Evolutionary conservation across 2,329 filamentous ascomycete species (phyloP).

Genomic region (Onygenales sp.): DNA sequence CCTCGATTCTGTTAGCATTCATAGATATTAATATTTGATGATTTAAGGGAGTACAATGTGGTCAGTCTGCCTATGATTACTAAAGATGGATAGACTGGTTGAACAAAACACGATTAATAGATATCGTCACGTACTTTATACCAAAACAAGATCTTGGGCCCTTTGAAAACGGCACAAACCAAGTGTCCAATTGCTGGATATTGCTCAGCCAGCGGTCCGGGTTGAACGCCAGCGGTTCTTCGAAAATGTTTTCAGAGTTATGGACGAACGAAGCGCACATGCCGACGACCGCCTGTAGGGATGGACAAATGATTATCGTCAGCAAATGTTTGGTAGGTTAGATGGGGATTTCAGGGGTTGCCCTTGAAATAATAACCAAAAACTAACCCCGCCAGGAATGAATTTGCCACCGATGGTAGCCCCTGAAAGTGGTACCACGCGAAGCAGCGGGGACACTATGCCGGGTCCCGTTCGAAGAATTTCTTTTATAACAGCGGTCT

Average conservation of each 20-base stretch:
- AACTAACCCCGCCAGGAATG: slow-evolving; percentile 17
- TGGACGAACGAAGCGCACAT: slow-evolving; percentile 20
- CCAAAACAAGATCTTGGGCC: slow-evolving; percentile 34
- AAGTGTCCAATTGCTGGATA: slow-evolving; percentile 21
- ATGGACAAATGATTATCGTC: too few relatives aligned
- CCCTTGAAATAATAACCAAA: background rate
- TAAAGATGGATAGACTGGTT: background rate
- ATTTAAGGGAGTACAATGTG: background rate
- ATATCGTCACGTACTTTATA: slow-evolving; percentile 12
- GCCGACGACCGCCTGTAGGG: slow-evolving; percentile 17
- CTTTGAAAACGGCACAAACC: slow-evolving; percentile 35
- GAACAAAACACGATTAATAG: background rate
- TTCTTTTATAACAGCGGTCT: slow-evolving; percentile 32
- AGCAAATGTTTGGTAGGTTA: background rate
- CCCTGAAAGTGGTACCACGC: slow-evolving; percentile 18
- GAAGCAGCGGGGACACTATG: slow-evolving; percentile 19
- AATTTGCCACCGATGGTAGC: slow-evolving; percentile 12
- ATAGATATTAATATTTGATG: background rate
- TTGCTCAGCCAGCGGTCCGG: slow-evolving; percentile 34
- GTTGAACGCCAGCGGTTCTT: slow-evolving; percentile 23
- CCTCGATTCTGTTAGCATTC: too few relatives aligned
- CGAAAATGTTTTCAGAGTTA: slow-evolving; percentile 23
- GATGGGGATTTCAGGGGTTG: background rate
- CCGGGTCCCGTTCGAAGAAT: slow-evolving; percentile 27
- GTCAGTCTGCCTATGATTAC: background rate